These are phyloP conservation scores for Arabis hirsuta DNA, from an alignment of 345 rosid genomes.

Conservation along the genomic window DNA sequence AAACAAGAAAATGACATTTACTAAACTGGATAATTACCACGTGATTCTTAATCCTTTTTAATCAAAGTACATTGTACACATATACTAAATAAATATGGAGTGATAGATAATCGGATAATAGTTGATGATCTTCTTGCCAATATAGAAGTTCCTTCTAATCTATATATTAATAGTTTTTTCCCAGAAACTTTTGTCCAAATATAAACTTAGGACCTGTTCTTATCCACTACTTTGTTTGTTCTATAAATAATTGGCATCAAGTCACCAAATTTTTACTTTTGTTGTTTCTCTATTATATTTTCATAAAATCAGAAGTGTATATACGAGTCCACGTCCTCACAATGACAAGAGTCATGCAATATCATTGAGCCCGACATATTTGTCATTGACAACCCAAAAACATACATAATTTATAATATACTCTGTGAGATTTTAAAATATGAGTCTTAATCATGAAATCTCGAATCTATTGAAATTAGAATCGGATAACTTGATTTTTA, in stretches of 20 bases:
- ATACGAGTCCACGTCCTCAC: slow-evolving; percentile 33
- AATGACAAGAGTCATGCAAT: not conserved
- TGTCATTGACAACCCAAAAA: slow-evolving; percentile 33
- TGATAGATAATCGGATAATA: not conserved
- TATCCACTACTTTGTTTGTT: slow-evolving; percentile 33
- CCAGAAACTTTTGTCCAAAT: slow-evolving; percentile 3
- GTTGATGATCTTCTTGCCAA: slow-evolving; percentile 25
- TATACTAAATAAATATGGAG: not conserved
- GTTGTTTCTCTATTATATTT: slow-evolving; percentile 19
- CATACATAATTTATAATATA: not conserved
- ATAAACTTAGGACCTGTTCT: slow-evolving; percentile 30
- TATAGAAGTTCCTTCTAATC: slow-evolving; percentile 12
- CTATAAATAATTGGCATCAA: slow-evolving; percentile 31
- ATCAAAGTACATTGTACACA: not conserved
- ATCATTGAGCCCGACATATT: slow-evolving; percentile 33
- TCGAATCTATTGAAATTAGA: too few species aligned
- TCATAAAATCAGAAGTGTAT: not conserved
- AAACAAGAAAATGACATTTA: not conserved
- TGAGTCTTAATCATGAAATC: too few species aligned
- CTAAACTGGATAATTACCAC: not conserved
- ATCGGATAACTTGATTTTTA: too few species aligned
- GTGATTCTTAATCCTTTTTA: not conserved
- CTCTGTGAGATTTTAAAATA: too few species aligned
- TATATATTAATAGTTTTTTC: not conserved
- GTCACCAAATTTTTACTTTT: slow-evolving; percentile 37